These are phyloP conservation scores for Tilletia indica DNA, from an alignment of 1,284 basidiomycete genomes.

Conservation along the genomic window DNA sequence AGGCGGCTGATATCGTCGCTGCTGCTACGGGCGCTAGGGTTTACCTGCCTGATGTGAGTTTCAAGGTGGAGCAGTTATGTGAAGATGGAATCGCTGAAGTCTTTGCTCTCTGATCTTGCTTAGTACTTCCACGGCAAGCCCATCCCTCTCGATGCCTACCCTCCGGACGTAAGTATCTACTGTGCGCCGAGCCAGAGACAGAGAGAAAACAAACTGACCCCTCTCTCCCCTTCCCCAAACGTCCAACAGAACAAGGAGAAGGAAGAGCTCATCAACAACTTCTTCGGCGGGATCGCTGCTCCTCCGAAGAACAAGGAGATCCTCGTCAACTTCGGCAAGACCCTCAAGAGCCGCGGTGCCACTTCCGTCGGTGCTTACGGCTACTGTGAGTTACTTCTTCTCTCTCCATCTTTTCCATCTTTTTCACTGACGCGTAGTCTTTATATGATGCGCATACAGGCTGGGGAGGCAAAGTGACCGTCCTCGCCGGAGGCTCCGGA, in stretches of 20 bases:
- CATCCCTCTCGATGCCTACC: conserved; percentile 62
- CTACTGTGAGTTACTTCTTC: conserved; percentile 56
- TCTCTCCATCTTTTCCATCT: neutral
- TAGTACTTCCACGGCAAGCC: conserved; percentile 63
- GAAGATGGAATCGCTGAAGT: neutral
- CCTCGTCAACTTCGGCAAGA: conserved; percentile 60
- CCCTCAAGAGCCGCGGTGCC: conserved; percentile 61
- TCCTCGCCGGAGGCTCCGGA: conserved; percentile 32
- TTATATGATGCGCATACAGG: neutral
- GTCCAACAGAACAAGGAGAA: conserved; percentile 54
- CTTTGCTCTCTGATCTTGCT: neutral
- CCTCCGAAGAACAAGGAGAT: conserved; percentile 60
- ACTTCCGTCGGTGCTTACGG: conserved; percentile 60
- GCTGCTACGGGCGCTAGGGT: conserved; percentile 57
- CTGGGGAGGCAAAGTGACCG: conserved; percentile 43
- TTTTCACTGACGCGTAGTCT: neutral
- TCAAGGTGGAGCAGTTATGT: neutral
- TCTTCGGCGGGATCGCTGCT: conserved; percentile 63
- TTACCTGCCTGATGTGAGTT: conserved; percentile 64
- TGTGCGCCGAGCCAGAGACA: neutral
- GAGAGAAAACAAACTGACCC: neutral
- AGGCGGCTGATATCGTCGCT: conserved; percentile 53
- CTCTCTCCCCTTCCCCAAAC: neutral
- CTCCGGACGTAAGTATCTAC: conserved; percentile 55
- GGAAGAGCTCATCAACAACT: conserved; percentile 60